Percentiles rank a stretch among this genome's conserved stretches.
Evolutionary conservation across 306 rosid species (phyloP).

Genomic region (Medicago lupulina): DNA sequence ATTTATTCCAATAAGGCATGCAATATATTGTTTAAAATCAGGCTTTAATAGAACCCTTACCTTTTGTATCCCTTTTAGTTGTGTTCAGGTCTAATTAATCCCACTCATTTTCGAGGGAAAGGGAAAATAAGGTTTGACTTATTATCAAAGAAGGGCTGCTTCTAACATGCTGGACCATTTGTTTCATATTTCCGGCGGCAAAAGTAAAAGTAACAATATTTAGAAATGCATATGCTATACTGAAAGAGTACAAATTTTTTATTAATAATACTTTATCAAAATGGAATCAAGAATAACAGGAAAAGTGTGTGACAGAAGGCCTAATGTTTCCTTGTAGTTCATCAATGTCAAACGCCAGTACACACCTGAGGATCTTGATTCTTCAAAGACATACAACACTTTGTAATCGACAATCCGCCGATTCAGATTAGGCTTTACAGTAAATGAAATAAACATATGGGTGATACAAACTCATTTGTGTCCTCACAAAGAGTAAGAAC

Average conservation of each 20-base stretch:
- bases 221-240: background rate
- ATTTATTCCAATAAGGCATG: too few relatives aligned
- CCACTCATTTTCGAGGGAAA: too few relatives aligned
- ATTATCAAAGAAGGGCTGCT: too few relatives aligned
- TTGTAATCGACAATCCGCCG: background rate
- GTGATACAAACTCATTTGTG: conserved; percentile 37
- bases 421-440: background rate
- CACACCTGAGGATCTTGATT: conserved; percentile 11
- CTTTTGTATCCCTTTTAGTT: too few relatives aligned
- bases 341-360: conserved; percentile 1
- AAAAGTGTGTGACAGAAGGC: background rate
- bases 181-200: background rate
- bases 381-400: conserved; percentile 8
- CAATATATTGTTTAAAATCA: too few relatives aligned
- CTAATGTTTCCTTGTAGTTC: background rate
- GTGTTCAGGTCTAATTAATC: too few relatives aligned
- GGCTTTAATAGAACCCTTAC: too few relatives aligned
- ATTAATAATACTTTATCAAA: background rate
- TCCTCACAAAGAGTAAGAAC: conserved; percentile 43
- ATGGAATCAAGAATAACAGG: background rate
- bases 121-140: too few relatives aligned
- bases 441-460: background rate
- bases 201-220: background rate
- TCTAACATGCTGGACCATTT: too few relatives aligned
- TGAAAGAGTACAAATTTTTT: background rate